Percentiles rank a stretch among this genome's conserved stretches.
These are phyloP conservation scores for Eutypella sp. DNA, from an alignment of 2,329 filamentous ascomycete species.

Conservation along the genomic window DNA sequence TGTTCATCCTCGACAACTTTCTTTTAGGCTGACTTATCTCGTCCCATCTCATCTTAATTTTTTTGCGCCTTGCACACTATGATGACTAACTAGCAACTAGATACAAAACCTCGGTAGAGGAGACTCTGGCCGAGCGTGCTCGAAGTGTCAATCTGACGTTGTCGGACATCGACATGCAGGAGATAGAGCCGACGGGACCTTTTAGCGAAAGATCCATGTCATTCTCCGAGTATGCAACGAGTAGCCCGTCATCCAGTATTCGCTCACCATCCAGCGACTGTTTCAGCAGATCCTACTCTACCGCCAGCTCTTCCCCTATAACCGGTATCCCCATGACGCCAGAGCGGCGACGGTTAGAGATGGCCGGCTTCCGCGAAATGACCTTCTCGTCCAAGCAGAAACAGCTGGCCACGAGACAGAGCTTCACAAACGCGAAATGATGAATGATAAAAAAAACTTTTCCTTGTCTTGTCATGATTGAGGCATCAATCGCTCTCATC, in stretches of 20 bases:
- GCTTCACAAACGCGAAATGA: constrained; percentile 1
- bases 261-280: constrained; percentile 14
- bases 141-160: constrained; percentile 11
- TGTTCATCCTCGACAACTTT: no score
- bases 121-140: constrained; percentile 11
- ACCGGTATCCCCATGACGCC: constrained; percentile 11
- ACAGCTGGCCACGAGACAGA: constrained; percentile 4
- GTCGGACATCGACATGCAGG: constrained; percentile 18
- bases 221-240: constrained; percentile 9
- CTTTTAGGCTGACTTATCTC: no score
- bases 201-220: constrained; percentile 9
- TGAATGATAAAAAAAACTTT: no score
- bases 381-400: constrained; percentile 21
- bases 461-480: not conserved
- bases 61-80: no score
- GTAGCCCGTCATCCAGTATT: constrained; percentile 18
- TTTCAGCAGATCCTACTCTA: constrained; percentile 14
- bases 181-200: constrained; percentile 19
- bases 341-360: constrained; percentile 13
- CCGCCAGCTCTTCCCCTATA: constrained; percentile 13
- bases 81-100: constrained; percentile 1
- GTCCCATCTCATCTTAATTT: no score
- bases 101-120: constrained; percentile 13
- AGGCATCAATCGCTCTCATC: not conserved
- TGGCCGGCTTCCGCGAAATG: constrained; percentile 16